Evolutionary conservation across 139 green algal species (phyloP).

Genomic region (Nannochloris sp.): DNA sequence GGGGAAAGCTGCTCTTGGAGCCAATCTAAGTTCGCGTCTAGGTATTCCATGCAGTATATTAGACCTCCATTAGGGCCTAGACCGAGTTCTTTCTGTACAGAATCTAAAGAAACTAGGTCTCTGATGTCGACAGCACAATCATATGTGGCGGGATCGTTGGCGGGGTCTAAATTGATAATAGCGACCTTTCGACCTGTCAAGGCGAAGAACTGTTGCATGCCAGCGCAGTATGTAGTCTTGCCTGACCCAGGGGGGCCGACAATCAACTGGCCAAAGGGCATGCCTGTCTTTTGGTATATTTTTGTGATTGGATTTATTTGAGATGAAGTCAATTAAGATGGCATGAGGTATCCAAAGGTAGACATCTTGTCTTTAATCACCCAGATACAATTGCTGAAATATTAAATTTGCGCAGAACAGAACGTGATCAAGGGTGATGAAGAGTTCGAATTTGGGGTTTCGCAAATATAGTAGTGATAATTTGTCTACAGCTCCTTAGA

Average conservation of each 20-base stretch:
- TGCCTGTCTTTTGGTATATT: constrained; percentile 28
- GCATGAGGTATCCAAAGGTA: too few species aligned
- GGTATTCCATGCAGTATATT: constrained; percentile 96
- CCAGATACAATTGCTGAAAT: too few species aligned
- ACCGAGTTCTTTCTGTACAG: constrained; percentile 75
- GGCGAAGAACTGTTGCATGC: constrained; percentile 81
- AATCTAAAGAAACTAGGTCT: constrained; percentile 84
- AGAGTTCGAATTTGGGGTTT: too few species aligned
- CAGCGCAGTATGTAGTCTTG: constrained; percentile 95
- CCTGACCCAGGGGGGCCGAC: constrained; percentile 89
- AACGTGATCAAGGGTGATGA: too few species aligned
- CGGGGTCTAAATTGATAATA: constrained; percentile 78
- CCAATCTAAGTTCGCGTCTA: constrained; percentile 96
- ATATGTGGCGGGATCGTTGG: constrained; percentile 82
- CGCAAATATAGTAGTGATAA: too few species aligned
- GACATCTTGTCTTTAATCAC: too few species aligned
- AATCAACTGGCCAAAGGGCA: constrained; percentile 91
- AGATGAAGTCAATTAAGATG: too few species aligned
- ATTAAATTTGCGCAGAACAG: too few species aligned
- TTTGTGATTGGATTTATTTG: too few species aligned
- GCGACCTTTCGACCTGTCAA: constrained; percentile 64
- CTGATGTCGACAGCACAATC: constrained; percentile 76
- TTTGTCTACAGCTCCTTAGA: too few species aligned
- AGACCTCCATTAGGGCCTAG: constrained; percentile 93
- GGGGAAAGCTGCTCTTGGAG: constrained; percentile 73